Evolutionary conservation across 2,329 filamentous ascomycete species (phyloP), one percentile per base, ranked within the genome.

Genomic region (Botrytis sinoallii): DNA sequence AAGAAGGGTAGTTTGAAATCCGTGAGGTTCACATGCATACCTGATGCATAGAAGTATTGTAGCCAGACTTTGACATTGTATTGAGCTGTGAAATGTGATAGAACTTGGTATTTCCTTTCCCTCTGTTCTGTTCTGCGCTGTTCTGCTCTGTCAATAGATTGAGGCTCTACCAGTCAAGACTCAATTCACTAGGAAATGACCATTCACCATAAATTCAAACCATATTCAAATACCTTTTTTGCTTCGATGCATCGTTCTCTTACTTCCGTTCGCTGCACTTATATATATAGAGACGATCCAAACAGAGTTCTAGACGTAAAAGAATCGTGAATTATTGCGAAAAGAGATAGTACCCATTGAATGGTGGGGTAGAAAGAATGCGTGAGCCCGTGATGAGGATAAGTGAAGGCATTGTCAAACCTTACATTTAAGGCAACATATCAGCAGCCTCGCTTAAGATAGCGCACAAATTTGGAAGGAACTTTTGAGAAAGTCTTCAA

Each of bases 381-480:
- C 46, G 35, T 32, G 29, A 68, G 38, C 48, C 35, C 65, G 65
- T 68, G 65, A 57, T 57, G 14, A 55, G 14, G 52, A 29, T 52
- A n/a, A n/a, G 8, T n/a, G 25, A 7, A 55, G 8, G 20, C 10
- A 6, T 25, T 48, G 1, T 48, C 9, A 1, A 1, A 1, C 52
- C 52, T 57, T 29, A 3, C 0, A 57, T 8, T 29, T 42, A 9
- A 68, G 65, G 65, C 65, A 68, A 6, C 5, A 42, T 0, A 16
- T 32, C 1, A 0, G 29, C 5, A 16, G 40, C 5, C 66, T 70
- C 68, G 68, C 68, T 61, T 70, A 70, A 63, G 48, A 46, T 72
- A 72, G 70, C 61, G 48, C 70, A 66, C 61, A 63, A 63, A 63
- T 63, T n/a, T 63, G 60, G 60, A 8, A 40, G 60, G 16, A 57